Base-by-base conservation (phyloP, 495 filamentous ascomycete species). In the Hyaloscypha bicolor region DNA sequence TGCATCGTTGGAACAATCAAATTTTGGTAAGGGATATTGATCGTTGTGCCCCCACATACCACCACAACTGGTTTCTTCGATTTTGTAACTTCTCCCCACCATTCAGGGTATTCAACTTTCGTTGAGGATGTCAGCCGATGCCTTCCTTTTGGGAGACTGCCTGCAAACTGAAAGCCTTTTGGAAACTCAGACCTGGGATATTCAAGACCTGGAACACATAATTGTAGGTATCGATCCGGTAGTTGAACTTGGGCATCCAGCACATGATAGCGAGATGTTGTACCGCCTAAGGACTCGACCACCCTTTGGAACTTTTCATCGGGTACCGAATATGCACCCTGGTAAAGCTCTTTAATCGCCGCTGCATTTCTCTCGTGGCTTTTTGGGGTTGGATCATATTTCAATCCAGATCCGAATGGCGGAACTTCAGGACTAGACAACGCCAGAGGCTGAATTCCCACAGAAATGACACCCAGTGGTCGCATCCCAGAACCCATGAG, bases 191-290 rank as follows among this genome's bases (percentile, higher is more conserved):
- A 63, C 32, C 53, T 48, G 16, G 77, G 76, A 25, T 79, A 76
- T 37, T 79, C 71, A 42, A 80, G 62, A 3, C 71, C 71, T 2
- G 76, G 73, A 37, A 78, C 74, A 60, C 77, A 79, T 14, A 77
- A 55, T 62, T 79, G 79, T 31, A 79, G 55, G 29, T 68, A 72
- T 37, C 70, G 63, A 35, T 65, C 51, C 35, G 69, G 69, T 56
- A 71, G 64, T 31, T 58, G 59, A 65, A 76, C 74, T 37, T 72
- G 73, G 22, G 72, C 70, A 55, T 76, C 75, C 6, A 37, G 70
- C 2, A 22, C 59, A 64, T 4, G 64, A 60, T 53, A 22, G 4
- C 16, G 22, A 64, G 61, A 16, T 29, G 25, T 21, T 39, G 35
- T 31, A 25, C 22, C 32, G 59, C 71, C 37, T 57, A 39, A 22